Percentiles rank a stretch among this genome's conserved stretches.
phyloP scores from a whole-genome alignment of 495 filamentous ascomycete genomes.

The Penicillium arizonense region DNA sequence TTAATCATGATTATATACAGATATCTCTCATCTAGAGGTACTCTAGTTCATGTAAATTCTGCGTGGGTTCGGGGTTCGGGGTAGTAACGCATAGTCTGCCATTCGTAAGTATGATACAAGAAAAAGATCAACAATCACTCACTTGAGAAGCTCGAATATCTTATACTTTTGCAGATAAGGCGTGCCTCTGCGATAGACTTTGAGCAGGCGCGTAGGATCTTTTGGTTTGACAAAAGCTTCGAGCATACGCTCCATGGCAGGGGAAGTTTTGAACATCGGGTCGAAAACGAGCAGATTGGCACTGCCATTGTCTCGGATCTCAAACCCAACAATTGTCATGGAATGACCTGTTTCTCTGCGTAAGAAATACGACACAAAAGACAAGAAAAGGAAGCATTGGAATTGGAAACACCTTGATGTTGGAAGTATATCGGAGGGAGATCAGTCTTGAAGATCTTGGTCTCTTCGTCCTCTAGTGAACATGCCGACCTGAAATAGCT shows the following conservation, averaged over 20 bases:
- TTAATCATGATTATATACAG: too few relatives aligned
- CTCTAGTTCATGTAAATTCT: background rate
- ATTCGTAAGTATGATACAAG: background rate
- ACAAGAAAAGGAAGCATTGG: conserved; percentile 2
- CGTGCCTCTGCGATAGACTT: conserved; percentile 66
- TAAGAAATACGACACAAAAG: background rate
- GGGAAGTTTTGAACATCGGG: conserved; percentile 75
- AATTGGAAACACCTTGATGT: conserved; percentile 55
- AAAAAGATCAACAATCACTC: conserved; percentile 23
- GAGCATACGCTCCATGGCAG: conserved; percentile 56
- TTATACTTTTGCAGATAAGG: conserved; percentile 66
- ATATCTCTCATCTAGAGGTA: background rate
- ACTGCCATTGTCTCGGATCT: conserved; percentile 61
- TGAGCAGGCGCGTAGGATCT: conserved; percentile 57
- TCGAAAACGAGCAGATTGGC: conserved; percentile 84
- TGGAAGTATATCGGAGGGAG: conserved; percentile 90
- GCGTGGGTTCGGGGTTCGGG: background rate
- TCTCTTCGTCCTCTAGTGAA: conserved; percentile 25
- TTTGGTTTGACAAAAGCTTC: conserved; percentile 40
- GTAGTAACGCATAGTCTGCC: conserved; percentile 4
- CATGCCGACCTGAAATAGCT: conserved; percentile 64
- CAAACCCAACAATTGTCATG: conserved; percentile 86
- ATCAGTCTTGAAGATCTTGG: conserved; percentile 63
- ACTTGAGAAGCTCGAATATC: conserved; percentile 79
- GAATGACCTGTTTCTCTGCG: conserved; percentile 65